Base-by-base conservation (phyloP, 2,329 filamentous ascomycete species). In the Grosmannia serpens region DNA sequence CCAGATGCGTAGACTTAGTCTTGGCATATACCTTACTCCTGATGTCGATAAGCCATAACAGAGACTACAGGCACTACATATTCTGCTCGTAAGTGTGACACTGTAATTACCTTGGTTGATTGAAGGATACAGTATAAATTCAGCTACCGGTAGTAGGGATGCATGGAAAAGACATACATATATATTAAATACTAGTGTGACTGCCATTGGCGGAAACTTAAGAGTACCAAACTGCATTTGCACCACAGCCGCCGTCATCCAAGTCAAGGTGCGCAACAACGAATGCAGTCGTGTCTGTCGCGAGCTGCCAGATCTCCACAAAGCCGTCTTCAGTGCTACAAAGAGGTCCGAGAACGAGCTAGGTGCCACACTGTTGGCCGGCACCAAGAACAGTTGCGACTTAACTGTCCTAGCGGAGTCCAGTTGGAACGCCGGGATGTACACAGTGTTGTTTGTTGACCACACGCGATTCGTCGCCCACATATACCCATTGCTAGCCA, bases 271-370 rank as follows among this genome's bases (percentile, higher is more conserved):
- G 60, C 1, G 62, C 63, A 11, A 67, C 62, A 5, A 57, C 47
- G 52, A 35, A 27, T 0, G 63, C 62, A 2, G 58, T 60, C 4
- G 54, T 29, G 49, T 62, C 61, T 3, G 56, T 29, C 8, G 62
- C 61, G 53, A 66, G 61, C 47, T 56, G 59, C 63, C 62, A 65
- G 41, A 66, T 62, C 59, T 64, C 58, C 22, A 67, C 63, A 17
- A 63, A 65, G 24, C 64, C 63, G 52, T 66, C 64, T 1, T 60
- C 58, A 65, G 53, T 24, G 63, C 63, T 1, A 61, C 63, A 49
- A 60, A 66, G 46, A 62, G 61, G 53, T 61, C 62, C 10, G 55
- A 59, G 35, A 51, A 66, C 4, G 57, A 53, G 9, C 62, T 61
- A 1, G 63, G 62, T 8, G 57, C 52, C n/a, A 67, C 60, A 27